phyloP scores from a whole-genome alignment of 768 basidiomycete genomes.

The Xerocomellus amylosporus region DNA sequence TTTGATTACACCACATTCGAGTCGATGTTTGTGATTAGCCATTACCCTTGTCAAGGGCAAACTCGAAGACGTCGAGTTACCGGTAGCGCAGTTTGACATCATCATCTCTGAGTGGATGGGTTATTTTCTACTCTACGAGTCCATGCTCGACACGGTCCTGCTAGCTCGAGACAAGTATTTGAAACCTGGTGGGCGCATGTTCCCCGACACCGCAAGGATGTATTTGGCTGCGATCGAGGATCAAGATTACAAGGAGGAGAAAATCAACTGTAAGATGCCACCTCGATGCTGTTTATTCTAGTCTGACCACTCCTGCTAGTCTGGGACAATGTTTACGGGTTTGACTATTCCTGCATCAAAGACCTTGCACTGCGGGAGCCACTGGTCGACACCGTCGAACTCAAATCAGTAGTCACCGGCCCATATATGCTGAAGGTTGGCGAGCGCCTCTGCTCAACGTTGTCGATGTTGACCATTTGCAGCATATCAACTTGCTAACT shows the following conservation, averaged over 20 bases:
- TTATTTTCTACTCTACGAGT: constrained; percentile 98
- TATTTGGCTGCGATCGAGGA: constrained; percentile 98
- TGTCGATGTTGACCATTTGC: constrained; percentile 5
- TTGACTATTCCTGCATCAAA: constrained; percentile 99
- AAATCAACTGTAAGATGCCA: constrained; percentile 82
- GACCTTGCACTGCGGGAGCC: constrained; percentile 96
- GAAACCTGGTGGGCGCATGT: constrained; percentile 85
- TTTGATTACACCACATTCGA: constrained; percentile 2
- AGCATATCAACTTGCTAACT: constrained; percentile 89
- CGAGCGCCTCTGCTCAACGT: neutral
- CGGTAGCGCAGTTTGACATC: constrained; percentile 92
- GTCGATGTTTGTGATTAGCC: constrained; percentile 41
- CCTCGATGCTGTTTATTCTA: neutral
- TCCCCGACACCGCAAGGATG: constrained; percentile 91
- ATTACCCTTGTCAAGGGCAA: constrained; percentile 98
- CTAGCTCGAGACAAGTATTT: constrained; percentile 96
- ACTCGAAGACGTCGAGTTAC: constrained; percentile 88
- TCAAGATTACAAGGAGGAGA: constrained; percentile 99
- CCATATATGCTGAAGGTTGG: constrained; percentile 85
- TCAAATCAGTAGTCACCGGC: constrained; percentile 92
- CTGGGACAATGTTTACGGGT: constrained; percentile 99
- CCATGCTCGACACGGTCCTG: constrained; percentile 98
- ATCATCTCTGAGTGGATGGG: constrained; percentile 99
- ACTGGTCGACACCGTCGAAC: constrained; percentile 96
- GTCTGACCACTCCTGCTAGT: constrained; percentile 47